Evolutionary conservation across 2,329 filamentous ascomycete species (phyloP), one percentile per base, ranked within the genome.

Genomic region (Trichoderma aggressivum): DNA sequence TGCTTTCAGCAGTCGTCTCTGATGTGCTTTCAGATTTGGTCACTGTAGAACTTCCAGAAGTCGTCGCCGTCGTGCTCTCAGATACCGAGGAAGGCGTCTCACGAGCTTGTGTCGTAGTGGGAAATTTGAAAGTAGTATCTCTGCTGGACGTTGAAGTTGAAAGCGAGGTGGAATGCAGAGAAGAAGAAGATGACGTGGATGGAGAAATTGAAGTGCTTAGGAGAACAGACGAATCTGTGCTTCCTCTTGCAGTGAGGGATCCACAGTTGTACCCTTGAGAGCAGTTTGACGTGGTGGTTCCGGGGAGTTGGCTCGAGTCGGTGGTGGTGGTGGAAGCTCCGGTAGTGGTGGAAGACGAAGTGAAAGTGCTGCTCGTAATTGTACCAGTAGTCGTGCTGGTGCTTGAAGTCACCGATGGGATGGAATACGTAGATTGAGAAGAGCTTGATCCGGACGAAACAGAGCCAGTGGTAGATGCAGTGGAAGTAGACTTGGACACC

Each of bases 211-310:
- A 18, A 28, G 24, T n/a, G 14, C 30, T 14, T 18, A 21, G 7
- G 30, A 4, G n/a, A 30, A 56, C 11, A 53, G 68, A 65, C 3
- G 68, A 70, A 7, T 58, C 68, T 8, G 60, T 70, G 50, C 65
- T 63, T 39, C 59, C 63, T n/a, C 21, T 14, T 2, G 32, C 53
- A 26, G 67, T 64, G 43, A 68, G 53, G 12, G 69, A 71, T 32
- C 32, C 68, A 36, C 73, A 74, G 55, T 68, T 69, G 34, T 73
- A 72, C 2, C 69, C 62, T 14, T 64, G 55, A 14, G 69, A 66
- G 62, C 73, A 74, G 39, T 6, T 55, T 7, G 64, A 30, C 1
- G 28, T 36, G 12, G 63, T 63, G 32, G 63, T 47, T 16, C 39
- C 30, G 18, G 62, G 72, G 21, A 65, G 28, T 5, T 60, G 60